phyloP scores from a whole-genome alignment of 257 asterid species.

The Thymus mandschuricus region DNA sequence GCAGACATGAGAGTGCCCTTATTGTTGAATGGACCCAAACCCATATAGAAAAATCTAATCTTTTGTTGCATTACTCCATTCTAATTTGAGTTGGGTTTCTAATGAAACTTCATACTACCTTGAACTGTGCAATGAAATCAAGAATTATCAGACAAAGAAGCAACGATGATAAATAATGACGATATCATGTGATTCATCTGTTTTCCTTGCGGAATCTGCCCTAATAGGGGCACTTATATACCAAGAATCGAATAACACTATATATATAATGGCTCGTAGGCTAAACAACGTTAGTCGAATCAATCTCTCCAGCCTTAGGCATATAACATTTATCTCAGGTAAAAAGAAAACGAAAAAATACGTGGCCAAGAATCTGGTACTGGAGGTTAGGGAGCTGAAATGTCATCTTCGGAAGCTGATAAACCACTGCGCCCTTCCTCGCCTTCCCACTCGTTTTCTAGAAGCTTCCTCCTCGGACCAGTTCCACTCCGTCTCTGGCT shows the following conservation, averaged over 20 bases:
- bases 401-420: conserved; percentile 70
- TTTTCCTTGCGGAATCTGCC: conserved; percentile 26
- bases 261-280: conserved; percentile 13
- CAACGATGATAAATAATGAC: not conserved
- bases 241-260: conserved; percentile 32
- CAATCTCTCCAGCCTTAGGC: conserved; percentile 11
- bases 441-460: conserved; percentile 51
- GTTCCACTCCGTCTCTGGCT: conserved; percentile 54
- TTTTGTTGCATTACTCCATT: no score
- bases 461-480: conserved; percentile 45
- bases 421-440: conserved; percentile 49
- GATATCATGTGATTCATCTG: conserved; percentile 3
- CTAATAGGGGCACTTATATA: conserved; percentile 49
- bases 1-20: no score
- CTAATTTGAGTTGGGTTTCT: no score
- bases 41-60: no score
- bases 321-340: not conserved
- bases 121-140: not conserved
- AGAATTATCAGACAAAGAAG: not conserved
- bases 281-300: conserved; percentile 19
- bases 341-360: not conserved
- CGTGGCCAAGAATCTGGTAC: not conserved
- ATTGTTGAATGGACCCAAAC: no score
- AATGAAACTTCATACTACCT: not conserved
- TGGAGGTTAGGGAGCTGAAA: conserved; percentile 39